Evolutionary conservation across 495 filamentous ascomycete genomes (phyloP).

Genomic region (Aspergillus cavernicola): DNA sequence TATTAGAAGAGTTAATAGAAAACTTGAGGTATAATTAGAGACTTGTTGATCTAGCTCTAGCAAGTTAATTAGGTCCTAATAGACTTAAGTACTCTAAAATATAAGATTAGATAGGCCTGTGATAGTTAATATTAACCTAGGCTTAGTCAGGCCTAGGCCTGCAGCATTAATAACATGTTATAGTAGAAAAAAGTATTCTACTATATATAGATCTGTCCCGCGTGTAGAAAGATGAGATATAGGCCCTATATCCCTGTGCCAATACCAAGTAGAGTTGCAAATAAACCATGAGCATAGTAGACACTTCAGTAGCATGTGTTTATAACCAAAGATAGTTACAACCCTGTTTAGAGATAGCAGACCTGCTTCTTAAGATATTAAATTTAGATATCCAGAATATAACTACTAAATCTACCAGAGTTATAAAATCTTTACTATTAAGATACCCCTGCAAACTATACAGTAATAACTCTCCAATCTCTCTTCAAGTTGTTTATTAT

Average conservation of each 20-base stretch:
- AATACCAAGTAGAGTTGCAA: too few relatives aligned
- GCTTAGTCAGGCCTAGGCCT: background rate
- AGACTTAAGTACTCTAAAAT: constrained; percentile 3
- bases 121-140: background rate
- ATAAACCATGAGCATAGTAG: too few relatives aligned
- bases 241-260: background rate
- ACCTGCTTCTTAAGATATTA: background rate
- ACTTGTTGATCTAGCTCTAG: constrained; percentile 1
- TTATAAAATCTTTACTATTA: constrained; percentile 2
- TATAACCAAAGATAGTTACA: background rate
- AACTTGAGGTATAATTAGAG: background rate
- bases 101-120: constrained; percentile 1
- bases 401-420: constrained; percentile 1
- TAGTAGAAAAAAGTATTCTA: background rate
- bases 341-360: background rate
- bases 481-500: constrained; percentile 1
- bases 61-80: constrained; percentile 7
- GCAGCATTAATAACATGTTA: background rate
- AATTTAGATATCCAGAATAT: constrained; percentile 3
- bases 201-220: background rate
- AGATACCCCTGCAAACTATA: constrained; percentile 2
- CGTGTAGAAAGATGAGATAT: too few relatives aligned
- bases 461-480: constrained; percentile 1
- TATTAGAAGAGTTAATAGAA: too few relatives aligned
- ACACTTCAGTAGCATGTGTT: too few relatives aligned